Conservation (phyloP, 176 grass and related monocot genomes). For the Oryza australiensis region DNA sequence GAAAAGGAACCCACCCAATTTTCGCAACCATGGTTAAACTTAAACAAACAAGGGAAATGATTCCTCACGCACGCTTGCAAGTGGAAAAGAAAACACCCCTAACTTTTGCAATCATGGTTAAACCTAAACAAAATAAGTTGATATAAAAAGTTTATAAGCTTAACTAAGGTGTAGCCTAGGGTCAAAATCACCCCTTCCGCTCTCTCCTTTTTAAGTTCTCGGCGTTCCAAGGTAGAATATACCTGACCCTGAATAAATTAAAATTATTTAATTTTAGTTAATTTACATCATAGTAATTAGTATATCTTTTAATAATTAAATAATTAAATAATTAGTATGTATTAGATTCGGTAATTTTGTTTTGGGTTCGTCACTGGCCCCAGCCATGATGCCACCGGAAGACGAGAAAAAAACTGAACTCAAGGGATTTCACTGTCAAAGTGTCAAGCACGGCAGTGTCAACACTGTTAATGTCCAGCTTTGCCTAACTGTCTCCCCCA, state of each 20-base stretch:
- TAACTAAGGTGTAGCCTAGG: not conserved
- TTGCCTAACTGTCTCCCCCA: not conserved
- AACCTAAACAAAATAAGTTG: not conserved
- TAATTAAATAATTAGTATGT: too few relatives aligned
- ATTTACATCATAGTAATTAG: too few relatives aligned
- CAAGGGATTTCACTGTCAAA: not conserved
- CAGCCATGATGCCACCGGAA: not conserved
- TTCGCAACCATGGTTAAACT: too few relatives aligned
- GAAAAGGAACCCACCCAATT: too few relatives aligned
- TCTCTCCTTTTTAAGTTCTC: not conserved
- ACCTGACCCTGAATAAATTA: too few relatives aligned
- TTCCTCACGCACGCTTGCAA: too few relatives aligned
- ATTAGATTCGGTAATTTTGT: too few relatives aligned
- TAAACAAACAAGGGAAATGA: not conserved
- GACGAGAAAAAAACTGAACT: slow-evolving; percentile 23
- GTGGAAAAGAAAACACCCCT: too few relatives aligned
- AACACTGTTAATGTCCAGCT: slow-evolving; percentile 14
- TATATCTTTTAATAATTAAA: too few relatives aligned
- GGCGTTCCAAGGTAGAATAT: too few relatives aligned
- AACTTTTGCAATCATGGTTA: not conserved
- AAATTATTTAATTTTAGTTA: too few relatives aligned
- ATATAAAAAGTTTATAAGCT: not conserved
- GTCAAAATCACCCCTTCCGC: not conserved
- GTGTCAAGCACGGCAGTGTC: slow-evolving; percentile 18
- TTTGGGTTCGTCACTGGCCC: too few relatives aligned